A percentile compares a stretch with the other conserved stretches of the same genome.
These are phyloP conservation scores for Russula sp. DNA, from an alignment of 768 basidiomycete genomes.

Conservation along the genomic window DNA sequence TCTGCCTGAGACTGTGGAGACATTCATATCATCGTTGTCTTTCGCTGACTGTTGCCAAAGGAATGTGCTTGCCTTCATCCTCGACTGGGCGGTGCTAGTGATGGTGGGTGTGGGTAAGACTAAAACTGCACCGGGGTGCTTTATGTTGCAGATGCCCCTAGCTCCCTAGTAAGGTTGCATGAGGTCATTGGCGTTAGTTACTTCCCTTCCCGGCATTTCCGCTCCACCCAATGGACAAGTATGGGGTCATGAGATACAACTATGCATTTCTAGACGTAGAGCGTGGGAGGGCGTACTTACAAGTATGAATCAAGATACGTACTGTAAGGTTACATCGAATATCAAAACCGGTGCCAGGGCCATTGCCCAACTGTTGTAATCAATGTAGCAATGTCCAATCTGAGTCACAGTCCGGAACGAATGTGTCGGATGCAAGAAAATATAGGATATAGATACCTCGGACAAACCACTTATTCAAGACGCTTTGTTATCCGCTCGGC, in stretches of 20 bases:
- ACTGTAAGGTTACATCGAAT: no score
- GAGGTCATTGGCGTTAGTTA: background rate
- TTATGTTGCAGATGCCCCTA: background rate
- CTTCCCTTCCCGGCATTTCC: background rate
- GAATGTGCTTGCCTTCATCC: constrained; percentile 6
- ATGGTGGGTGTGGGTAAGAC: background rate
- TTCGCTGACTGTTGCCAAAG: background rate
- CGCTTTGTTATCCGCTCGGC: constrained; percentile 28
- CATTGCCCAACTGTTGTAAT: background rate
- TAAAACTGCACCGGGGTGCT: background rate
- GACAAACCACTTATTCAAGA: background rate
- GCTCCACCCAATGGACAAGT: background rate
- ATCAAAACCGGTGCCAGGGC: background rate
- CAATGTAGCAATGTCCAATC: background rate
- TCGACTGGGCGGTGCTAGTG: background rate
- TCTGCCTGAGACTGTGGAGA: constrained; percentile 10
- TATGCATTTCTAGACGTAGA: background rate
- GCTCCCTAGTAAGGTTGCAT: background rate
- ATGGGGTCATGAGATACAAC: background rate
- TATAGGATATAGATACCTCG: background rate
- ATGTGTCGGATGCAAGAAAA: background rate
- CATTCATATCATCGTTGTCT: background rate
- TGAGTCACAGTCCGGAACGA: background rate
- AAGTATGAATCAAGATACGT: background rate
- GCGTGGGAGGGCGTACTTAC: background rate